Conservation (phyloP, 179 eudicot species). For the Vitellaria paradoxa region DNA sequence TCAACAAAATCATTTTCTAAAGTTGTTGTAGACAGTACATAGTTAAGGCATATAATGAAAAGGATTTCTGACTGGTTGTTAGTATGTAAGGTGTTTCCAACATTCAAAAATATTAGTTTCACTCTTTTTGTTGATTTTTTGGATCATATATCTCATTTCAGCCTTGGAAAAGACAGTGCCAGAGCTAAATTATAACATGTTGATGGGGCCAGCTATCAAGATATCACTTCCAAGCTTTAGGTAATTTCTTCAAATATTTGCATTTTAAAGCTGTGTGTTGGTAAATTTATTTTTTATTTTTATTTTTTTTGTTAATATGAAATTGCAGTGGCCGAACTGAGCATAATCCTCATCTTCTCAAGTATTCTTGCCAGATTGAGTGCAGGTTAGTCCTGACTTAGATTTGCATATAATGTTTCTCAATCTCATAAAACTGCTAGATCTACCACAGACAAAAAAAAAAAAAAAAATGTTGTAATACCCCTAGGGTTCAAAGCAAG, state of each 20-base stretch:
- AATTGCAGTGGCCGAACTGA: slow-evolving; percentile 70
- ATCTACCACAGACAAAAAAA: not conserved
- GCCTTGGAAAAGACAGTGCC: slow-evolving; percentile 28
- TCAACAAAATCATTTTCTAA: not conserved
- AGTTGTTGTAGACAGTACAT: too few relatives aligned
- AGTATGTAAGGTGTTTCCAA: not conserved
- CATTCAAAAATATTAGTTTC: not conserved
- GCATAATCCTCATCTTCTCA: slow-evolving; percentile 63
- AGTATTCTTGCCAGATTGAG: slow-evolving; percentile 79
- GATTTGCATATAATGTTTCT: not conserved
- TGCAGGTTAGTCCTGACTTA: slow-evolving; percentile 53
- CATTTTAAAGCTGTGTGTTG: not conserved
- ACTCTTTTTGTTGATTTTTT: not conserved
- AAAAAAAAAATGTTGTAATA: not conserved
- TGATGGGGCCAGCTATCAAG: slow-evolving; percentile 70
- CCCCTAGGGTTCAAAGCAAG: not conserved
- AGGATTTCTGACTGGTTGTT: not conserved
- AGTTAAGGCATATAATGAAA: not conserved
- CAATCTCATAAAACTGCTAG: not conserved
- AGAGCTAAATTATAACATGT: slow-evolving; percentile 31
- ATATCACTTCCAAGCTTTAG: slow-evolving; percentile 96
- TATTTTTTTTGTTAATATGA: not conserved
- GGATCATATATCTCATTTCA: slow-evolving; percentile 2
- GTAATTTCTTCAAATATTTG: slow-evolving; percentile 26
- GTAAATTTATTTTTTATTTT: not conserved